Percentiles rank a stretch among this genome's conserved stretches.
Evolutionary conservation across 2,329 filamentous ascomycete genomes (phyloP).

Genomic region (Geosmithia morbida): DNA sequence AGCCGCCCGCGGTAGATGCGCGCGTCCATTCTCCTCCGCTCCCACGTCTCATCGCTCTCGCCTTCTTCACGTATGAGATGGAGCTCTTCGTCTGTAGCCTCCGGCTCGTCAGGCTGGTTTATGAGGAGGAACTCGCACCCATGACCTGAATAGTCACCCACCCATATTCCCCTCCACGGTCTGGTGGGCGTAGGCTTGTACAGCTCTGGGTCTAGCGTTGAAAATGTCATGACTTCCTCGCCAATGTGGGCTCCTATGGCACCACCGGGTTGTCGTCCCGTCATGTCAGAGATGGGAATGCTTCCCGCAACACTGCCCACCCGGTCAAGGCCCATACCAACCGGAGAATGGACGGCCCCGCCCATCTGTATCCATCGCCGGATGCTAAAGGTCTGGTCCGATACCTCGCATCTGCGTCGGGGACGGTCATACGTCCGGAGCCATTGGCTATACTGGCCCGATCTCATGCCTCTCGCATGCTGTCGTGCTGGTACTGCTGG

Average conservation of each 20-base stretch:
- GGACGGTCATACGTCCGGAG: conserved; percentile 24
- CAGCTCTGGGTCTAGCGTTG: conserved; percentile 56
- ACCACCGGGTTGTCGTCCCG: not conserved
- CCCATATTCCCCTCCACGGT: conserved; percentile 84
- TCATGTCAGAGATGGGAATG: not conserved
- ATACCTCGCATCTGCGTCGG: conserved; percentile 40
- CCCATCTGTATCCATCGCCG: conserved; percentile 62
- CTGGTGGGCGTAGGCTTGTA: conserved; percentile 71
- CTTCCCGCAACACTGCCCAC: not conserved
- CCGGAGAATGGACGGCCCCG: conserved; percentile 10
- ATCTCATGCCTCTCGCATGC: conserved; percentile 26
- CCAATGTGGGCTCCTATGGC: conserved; percentile 30
- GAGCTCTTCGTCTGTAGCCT: conserved; percentile 21
- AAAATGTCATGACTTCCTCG: conserved; percentile 45
- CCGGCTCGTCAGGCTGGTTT: conserved; percentile 48
- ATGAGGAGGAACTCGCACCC: conserved; percentile 81
- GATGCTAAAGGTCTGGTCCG: conserved; percentile 57
- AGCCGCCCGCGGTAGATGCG: conserved; percentile 51
- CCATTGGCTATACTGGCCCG: conserved; percentile 9
- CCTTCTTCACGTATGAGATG: conserved; percentile 20
- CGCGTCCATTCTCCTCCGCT: conserved; percentile 26
- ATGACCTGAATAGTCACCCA: conserved; percentile 78
- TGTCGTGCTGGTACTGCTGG: conserved; percentile 48
- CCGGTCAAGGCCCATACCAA: conserved; percentile 11
- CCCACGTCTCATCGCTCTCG: conserved; percentile 32